Evolutionary conservation across 441 rosid genomes (phyloP), one percentile per base, ranked within the genome.

Genomic region (Croton laevigatus): DNA sequence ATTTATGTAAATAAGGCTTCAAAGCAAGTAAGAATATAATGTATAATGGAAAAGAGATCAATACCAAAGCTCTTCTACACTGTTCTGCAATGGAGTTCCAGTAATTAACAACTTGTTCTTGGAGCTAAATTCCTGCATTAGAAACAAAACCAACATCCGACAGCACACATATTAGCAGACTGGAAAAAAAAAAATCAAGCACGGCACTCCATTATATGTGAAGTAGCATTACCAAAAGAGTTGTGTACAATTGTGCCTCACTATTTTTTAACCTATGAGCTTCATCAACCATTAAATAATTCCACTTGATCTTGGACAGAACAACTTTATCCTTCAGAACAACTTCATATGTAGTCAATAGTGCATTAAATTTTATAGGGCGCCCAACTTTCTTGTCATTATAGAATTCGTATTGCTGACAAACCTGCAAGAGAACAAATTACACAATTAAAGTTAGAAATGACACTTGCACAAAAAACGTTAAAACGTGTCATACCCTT

Each of bases 251-350:
- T 82, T 96, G 99, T 46, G 99, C 99, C 84, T 96, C 99, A 34
- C 98, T 89, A 75, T 96, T 96, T 83, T 96, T 96, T 81, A 96
- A 82, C 82, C 99, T 85, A 76, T 96, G 99, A 76, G 99, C 99
- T 84, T 96, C 99, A 85, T 96, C 99, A 77, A 96, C 99, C 99
- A 96, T 96, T 77, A 90, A 73, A 86, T 96, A 96, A 82, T 80
- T 88, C 99, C 98, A 96, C 88, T 84, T 96, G 71, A 96, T 90
- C 90, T 89, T 96, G 66, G 98, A 94, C 68, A 96, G 91, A 65
- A 90, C 89, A 60, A 84, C 94, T 78, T 96, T 96, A 75, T 96
- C 99, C 83, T 96, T 96, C 62, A 96, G 87, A 74, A 96, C 95
- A 63, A 96, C 99, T 85, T 96, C 99, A 80, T 96, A 96, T 8